phyloP scores from a whole-genome alignment of 2,329 filamentous ascomycete species.

The Neofusicoccum kwambonambiense region DNA sequence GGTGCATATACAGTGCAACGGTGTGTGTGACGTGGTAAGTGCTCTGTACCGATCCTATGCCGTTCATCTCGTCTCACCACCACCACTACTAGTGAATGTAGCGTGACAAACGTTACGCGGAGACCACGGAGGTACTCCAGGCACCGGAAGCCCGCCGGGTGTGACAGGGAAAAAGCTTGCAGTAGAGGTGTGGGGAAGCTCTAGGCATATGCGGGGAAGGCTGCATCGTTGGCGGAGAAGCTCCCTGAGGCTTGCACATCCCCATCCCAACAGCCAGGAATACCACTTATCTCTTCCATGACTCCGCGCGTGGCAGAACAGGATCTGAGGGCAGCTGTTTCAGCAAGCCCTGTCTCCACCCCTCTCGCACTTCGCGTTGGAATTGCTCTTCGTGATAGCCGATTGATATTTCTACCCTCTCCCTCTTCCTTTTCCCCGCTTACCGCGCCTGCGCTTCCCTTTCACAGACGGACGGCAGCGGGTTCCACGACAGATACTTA shows the following conservation, averaged over 20 bases:
- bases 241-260: neutral
- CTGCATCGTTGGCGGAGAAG: neutral
- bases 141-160: neutral
- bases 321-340: neutral
- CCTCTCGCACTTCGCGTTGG: no score
- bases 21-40: neutral
- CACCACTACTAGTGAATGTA: neutral
- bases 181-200: slow-evolving; percentile 8
- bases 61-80: neutral
- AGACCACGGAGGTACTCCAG: neutral
- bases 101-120: neutral
- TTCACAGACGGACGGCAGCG: no score
- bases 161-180: slow-evolving; percentile 5
- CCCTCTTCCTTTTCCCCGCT: neutral
- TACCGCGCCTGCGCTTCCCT: neutral
- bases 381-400: no score
- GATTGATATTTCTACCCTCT: neutral
- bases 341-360: neutral
- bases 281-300: neutral
- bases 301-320: slow-evolving; percentile 4
- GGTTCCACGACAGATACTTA: no score
- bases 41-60: neutral
- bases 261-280: neutral
- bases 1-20: neutral
- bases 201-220: slow-evolving; percentile 12